Evolutionary conservation across 2,329 filamentous ascomycete species (phyloP).

Genomic region (Arthrobotrys iridis): DNA sequence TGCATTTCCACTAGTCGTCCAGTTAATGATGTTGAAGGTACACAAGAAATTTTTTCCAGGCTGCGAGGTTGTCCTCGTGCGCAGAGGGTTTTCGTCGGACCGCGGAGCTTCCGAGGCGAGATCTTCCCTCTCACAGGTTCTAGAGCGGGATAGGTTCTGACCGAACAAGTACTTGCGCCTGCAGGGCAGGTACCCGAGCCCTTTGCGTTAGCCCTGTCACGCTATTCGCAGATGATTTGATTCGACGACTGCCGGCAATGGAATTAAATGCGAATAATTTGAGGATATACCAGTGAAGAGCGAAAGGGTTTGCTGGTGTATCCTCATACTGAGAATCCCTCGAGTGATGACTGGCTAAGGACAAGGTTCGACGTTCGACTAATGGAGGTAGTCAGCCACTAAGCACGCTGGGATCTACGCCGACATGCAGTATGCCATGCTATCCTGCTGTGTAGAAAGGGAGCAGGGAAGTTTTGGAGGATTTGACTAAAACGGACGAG

Average conservation of each 20-base stretch:
- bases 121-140: conserved; percentile 15
- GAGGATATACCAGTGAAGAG: conserved; percentile 10
- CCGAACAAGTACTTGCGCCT: conserved; percentile 6
- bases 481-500: conserved; percentile 45
- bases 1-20: conserved; percentile 2
- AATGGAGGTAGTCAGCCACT: conserved; percentile 50
- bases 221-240: conserved; percentile 54
- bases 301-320: not conserved
- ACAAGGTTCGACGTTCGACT: conserved; percentile 26
- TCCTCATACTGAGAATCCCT: not conserved
- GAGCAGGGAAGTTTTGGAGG: conserved; percentile 36
- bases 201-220: conserved; percentile 29
- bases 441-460: not conserved
- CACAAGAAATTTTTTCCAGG: conserved; percentile 24
- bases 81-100: conserved; percentile 46
- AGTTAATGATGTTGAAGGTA: not conserved
- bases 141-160: conserved; percentile 9
- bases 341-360: conserved; percentile 21
- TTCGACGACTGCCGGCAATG: conserved; percentile 20
- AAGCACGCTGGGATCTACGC: conserved; percentile 49
- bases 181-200: conserved; percentile 35
- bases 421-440: conserved; percentile 36
- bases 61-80: conserved; percentile 51
- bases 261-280: conserved; percentile 28
- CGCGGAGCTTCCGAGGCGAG: conserved; percentile 52